phyloP scores from a whole-genome alignment of 108 stramenopile genomes.

The Cyclotella distinguenda region DNA sequence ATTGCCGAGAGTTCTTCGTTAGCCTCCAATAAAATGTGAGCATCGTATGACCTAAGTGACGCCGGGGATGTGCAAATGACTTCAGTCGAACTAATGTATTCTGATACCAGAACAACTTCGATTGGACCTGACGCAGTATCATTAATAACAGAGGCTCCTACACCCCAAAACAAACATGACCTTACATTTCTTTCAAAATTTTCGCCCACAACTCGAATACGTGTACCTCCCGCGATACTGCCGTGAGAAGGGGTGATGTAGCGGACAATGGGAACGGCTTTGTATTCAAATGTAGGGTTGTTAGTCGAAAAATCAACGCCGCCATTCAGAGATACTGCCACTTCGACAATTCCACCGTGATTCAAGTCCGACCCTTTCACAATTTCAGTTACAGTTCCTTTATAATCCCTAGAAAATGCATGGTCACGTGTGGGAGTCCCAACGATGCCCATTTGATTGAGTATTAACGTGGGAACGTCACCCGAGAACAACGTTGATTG shows the following conservation, averaged over 20 bases:
- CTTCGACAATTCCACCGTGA: slow-evolving; percentile 50
- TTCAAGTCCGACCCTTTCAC: slow-evolving; percentile 46
- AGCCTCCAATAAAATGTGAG: slow-evolving; percentile 1
- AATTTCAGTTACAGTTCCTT: slow-evolving; percentile 34
- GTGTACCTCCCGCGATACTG: slow-evolving; percentile 58
- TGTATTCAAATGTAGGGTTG: slow-evolving; percentile 46
- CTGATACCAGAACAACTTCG: slow-evolving; percentile 10
- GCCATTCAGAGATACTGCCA: slow-evolving; percentile 62
- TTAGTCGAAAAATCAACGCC: slow-evolving; percentile 56
- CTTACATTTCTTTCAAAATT: slow-evolving; percentile 44
- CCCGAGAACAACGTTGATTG: slow-evolving; percentile 21
- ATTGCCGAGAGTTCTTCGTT: slow-evolving; percentile 11
- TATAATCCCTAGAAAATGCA: slow-evolving; percentile 23
- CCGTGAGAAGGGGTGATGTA: slow-evolving; percentile 57
- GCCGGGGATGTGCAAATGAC: slow-evolving; percentile 27
- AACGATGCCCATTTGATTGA: slow-evolving; percentile 17
- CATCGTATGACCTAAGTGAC: slow-evolving; percentile 1
- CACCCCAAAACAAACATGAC: slow-evolving; percentile 61
- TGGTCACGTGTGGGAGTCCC: slow-evolving; percentile 33
- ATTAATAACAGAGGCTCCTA: slow-evolving; percentile 8
- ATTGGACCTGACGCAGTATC: background rate
- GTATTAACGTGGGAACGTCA: slow-evolving; percentile 26
- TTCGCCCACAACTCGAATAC: slow-evolving; percentile 46
- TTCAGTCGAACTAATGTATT: slow-evolving; percentile 17
- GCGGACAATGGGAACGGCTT: slow-evolving; percentile 48